Percentiles rank a stretch among this genome's conserved stretches.
These are phyloP conservation scores for Aspergillus neotritici DNA, from an alignment of 2,329 filamentous ascomycete species.

Conservation along the genomic window DNA sequence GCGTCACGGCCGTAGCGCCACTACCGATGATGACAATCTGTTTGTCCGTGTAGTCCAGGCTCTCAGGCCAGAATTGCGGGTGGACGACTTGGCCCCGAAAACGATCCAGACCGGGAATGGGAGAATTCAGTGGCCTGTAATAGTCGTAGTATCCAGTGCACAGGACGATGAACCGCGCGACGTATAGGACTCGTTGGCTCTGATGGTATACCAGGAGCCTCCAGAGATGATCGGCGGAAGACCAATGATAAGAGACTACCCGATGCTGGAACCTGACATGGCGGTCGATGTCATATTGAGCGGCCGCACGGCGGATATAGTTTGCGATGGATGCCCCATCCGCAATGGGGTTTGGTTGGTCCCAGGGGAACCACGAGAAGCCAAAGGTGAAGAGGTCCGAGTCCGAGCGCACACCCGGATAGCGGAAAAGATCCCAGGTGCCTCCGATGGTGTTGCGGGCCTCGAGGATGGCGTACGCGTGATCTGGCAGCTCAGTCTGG, in stretches of 20 bases:
- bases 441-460: slow-evolving; percentile 58
- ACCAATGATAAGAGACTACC: slow-evolving; percentile 48
- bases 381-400: slow-evolving; percentile 55
- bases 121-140: slow-evolving; percentile 50
- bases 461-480: slow-evolving; percentile 59
- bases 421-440: slow-evolving; percentile 52
- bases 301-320: slow-evolving; percentile 48
- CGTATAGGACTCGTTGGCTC: slow-evolving; percentile 5
- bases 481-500: slow-evolving; percentile 48
- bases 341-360: slow-evolving; percentile 43
- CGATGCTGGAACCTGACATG: slow-evolving; percentile 49
- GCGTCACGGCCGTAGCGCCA: slow-evolving; percentile 69
- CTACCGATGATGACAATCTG: slow-evolving; percentile 64
- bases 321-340: slow-evolving; percentile 44
- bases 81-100: slow-evolving; percentile 59
- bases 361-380: slow-evolving; percentile 64
- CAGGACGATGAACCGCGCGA: slow-evolving; percentile 46
- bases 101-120: slow-evolving; percentile 59
- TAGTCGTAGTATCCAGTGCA: slow-evolving; percentile 69
- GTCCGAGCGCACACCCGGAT: slow-evolving; percentile 57
- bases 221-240: slow-evolving; percentile 48
- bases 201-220: slow-evolving; percentile 34
- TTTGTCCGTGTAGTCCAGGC: slow-evolving; percentile 58
- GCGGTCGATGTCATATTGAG: slow-evolving; percentile 45
- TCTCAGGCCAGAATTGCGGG: slow-evolving; percentile 67